phyloP scores from a whole-genome alignment of 2,329 filamentous ascomycete genomes.

The Immersiporthe knoxdaviesiana region DNA sequence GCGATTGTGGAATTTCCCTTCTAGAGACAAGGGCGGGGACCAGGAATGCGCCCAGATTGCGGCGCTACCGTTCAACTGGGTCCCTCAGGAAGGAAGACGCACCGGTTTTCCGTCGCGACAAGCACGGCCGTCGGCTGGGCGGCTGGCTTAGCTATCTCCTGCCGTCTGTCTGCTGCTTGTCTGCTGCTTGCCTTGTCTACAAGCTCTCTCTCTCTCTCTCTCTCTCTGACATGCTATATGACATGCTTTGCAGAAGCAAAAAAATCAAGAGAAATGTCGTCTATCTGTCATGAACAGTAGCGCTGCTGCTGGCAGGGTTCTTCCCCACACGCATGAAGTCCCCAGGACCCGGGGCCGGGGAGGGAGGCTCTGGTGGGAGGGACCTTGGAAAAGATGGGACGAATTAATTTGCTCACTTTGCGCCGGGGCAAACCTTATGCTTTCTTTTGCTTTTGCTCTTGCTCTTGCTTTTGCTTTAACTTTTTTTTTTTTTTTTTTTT shows the following conservation, averaged over 20 bases:
- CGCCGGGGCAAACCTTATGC: neutral
- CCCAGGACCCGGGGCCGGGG: neutral
- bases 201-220: too few relatives aligned
- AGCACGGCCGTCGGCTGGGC: neutral
- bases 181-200: too few relatives aligned
- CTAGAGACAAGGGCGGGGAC: neutral
- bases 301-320: constrained; percentile 7
- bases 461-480: too few relatives aligned
- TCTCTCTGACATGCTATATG: neutral
- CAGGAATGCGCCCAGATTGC: neutral
- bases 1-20: neutral
- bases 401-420: constrained; percentile 16
- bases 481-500: neutral
- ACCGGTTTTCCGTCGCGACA: neutral
- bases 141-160: neutral
- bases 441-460: too few relatives aligned
- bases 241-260: neutral
- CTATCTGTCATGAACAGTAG: neutral
- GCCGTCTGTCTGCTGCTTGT: too few relatives aligned
- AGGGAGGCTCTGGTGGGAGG: neutral
- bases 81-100: neutral
- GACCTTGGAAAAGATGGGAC: constrained; percentile 8
- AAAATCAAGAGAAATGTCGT: neutral
- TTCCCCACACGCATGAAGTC: constrained; percentile 10
- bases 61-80: constrained; percentile 1